Conservation (phyloP, 805 yeast genomes). For the Lipomyces sp. region DNA sequence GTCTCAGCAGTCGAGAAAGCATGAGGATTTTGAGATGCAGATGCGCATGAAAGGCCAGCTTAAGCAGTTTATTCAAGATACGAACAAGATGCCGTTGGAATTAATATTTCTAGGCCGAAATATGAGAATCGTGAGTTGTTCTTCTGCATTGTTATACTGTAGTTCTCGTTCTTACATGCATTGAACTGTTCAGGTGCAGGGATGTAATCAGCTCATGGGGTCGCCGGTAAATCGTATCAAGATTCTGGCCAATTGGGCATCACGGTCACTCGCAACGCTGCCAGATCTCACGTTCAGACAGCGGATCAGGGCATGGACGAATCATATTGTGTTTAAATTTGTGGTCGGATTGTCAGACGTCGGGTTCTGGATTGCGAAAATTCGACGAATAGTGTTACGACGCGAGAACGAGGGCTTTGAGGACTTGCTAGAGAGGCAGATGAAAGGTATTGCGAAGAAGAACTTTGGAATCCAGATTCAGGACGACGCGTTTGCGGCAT, state of each 20-base stretch:
- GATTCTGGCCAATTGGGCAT: constrained; percentile 63
- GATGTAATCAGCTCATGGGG: constrained; percentile 65
- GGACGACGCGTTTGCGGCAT: constrained; percentile 18
- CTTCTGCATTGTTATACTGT: background rate
- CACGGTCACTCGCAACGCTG: constrained; percentile 31
- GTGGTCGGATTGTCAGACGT: constrained; percentile 31
- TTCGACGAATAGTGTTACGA: constrained; percentile 46
- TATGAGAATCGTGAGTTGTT: constrained; percentile 63
- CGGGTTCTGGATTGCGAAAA: constrained; percentile 46
- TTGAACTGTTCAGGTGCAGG: constrained; percentile 48
- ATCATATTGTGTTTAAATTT: constrained; percentile 19
- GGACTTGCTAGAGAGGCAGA: constrained; percentile 50
- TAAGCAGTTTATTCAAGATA: constrained; percentile 61
- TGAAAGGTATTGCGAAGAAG: constrained; percentile 39
- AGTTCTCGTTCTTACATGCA: background rate
- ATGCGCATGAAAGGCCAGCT: constrained; percentile 54
- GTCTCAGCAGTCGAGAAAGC: background rate
- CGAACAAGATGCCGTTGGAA: constrained; percentile 68
- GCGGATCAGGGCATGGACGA: constrained; percentile 20
- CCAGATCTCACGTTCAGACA: constrained; percentile 8
- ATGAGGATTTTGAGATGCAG: constrained; percentile 50
- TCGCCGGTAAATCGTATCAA: constrained; percentile 78
- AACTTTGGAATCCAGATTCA: constrained; percentile 26
- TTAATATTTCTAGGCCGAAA: constrained; percentile 69
- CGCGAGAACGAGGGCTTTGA: constrained; percentile 49